Evolutionary conservation across 2,329 filamentous ascomycete species (phyloP).

Genomic region (Fusarium neocosmosporiellum): DNA sequence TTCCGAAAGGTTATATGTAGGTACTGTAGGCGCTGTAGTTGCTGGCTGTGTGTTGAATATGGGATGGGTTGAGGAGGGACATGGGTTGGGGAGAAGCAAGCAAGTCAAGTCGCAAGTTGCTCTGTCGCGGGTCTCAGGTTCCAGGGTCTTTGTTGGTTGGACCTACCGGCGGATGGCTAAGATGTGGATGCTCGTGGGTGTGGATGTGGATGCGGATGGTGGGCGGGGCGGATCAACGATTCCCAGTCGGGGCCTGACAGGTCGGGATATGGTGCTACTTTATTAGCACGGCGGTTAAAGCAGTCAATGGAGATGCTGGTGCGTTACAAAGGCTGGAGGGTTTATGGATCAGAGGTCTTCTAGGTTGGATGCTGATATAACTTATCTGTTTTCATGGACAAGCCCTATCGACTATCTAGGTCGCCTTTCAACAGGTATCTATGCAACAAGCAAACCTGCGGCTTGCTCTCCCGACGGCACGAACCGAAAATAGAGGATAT

Average conservation of each 20-base stretch:
- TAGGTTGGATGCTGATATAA: background rate
- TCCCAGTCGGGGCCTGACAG: constrained; percentile 32
- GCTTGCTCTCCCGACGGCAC: constrained; percentile 4
- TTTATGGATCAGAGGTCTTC: background rate
- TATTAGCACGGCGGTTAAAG: background rate
- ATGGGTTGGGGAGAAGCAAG: constrained; percentile 33
- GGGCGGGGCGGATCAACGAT: constrained; percentile 44
- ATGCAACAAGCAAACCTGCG: background rate
- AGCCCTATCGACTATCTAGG: background rate
- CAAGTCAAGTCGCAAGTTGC: constrained; percentile 18
- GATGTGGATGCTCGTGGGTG: background rate
- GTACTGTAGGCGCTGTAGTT: background rate
- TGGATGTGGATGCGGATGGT: constrained; percentile 5
- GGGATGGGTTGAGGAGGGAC: constrained; percentile 12
- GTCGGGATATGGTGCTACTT: background rate
- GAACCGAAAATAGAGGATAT: background rate
- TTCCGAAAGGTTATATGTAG: constrained; percentile 7
- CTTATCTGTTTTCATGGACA: background rate
- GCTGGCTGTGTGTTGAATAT: constrained; percentile 3
- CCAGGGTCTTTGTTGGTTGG: constrained; percentile 29
- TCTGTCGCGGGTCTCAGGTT: constrained; percentile 24
- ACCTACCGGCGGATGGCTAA: background rate
- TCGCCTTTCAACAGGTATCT: background rate
- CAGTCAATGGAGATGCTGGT: background rate
- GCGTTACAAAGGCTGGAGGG: background rate